A percentile compares a stretch with the other conserved stretches of the same genome.
Evolutionary conservation across 345 rosid species (phyloP).

Genomic region (Hibiscus mutabilis): DNA sequence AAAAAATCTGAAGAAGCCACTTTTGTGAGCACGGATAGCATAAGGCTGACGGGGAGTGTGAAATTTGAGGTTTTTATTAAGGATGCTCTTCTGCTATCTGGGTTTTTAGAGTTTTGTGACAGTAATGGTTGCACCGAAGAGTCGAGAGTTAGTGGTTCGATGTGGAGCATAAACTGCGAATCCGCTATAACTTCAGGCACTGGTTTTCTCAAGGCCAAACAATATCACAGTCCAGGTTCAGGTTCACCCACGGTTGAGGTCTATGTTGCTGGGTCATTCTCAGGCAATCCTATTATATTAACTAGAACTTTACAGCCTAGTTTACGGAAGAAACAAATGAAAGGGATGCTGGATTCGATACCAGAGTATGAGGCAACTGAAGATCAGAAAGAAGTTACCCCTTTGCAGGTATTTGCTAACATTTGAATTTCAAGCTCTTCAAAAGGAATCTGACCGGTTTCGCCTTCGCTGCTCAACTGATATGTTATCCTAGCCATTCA

Average conservation of each 20-base stretch:
- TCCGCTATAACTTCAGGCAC: slow-evolving; percentile 36
- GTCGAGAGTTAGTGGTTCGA: slow-evolving; percentile 23
- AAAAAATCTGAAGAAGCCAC: slow-evolving; percentile 74
- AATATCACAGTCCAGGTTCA: slow-evolving; percentile 33
- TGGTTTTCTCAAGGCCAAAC: slow-evolving; percentile 55
- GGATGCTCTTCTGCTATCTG: slow-evolving; percentile 58
- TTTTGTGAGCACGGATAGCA: slow-evolving; percentile 71
- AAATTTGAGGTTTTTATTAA: slow-evolving; percentile 66
- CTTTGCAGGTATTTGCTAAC: slow-evolving; percentile 44
- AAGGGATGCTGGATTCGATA: slow-evolving; percentile 55
- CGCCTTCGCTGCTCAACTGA: neutral
- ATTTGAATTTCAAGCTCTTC: neutral
- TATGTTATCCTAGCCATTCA: neutral
- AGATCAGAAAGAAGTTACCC: slow-evolving; percentile 25
- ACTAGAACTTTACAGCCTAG: slow-evolving; percentile 66
- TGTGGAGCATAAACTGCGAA: slow-evolving; percentile 75
- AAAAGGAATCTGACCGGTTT: neutral
- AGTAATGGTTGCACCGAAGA: slow-evolving; percentile 41
- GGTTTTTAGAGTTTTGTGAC: slow-evolving; percentile 47
- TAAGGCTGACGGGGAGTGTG: slow-evolving; percentile 59
- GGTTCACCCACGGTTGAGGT: slow-evolving; percentile 62
- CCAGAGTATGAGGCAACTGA: slow-evolving; percentile 63
- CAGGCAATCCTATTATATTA: slow-evolving; percentile 67
- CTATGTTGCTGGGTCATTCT: slow-evolving; percentile 76
- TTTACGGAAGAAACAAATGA: slow-evolving; percentile 52